These are phyloP conservation scores for Aspergillus clavatus DNA, from an alignment of 2,329 filamentous ascomycete genomes.

Conservation along the genomic window DNA sequence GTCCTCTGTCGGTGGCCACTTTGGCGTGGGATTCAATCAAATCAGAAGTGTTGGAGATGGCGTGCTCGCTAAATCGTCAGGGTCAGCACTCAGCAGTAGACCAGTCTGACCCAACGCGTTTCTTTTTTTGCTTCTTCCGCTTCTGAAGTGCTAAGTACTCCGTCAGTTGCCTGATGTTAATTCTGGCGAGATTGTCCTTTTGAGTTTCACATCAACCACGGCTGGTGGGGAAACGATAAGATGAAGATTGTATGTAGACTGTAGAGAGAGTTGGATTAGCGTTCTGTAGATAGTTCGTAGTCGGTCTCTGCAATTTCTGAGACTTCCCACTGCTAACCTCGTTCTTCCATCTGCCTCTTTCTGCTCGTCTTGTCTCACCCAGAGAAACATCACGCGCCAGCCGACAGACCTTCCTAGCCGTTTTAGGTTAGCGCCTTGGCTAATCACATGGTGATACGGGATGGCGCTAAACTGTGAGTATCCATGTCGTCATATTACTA, in stretches of 20 bases:
- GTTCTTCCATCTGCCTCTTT: not conserved
- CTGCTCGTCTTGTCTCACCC: not conserved
- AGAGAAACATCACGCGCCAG: conserved; percentile 10
- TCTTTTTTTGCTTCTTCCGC: not conserved
- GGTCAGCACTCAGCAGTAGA: not conserved
- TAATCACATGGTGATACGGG: conserved; percentile 9
- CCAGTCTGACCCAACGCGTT: not conserved
- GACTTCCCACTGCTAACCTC: too few relatives aligned
- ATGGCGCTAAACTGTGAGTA: conserved; percentile 6
- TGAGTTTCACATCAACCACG: not conserved
- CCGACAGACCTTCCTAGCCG: conserved; percentile 4
- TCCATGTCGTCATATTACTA: not conserved
- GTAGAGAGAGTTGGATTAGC: too few relatives aligned
- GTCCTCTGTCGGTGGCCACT: conserved; percentile 18
- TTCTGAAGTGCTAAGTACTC: not conserved
- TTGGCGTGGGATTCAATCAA: conserved; percentile 20
- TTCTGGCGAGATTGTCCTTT: not conserved
- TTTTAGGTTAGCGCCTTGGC: conserved; percentile 1
- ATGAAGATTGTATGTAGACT: not conserved
- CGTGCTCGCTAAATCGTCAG: conserved; percentile 23
- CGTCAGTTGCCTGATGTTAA: not conserved
- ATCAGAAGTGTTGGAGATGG: conserved; percentile 32
- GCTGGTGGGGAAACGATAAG: not conserved
- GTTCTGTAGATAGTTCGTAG: too few relatives aligned
- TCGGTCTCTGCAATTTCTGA: too few relatives aligned